phyloP scores from a whole-genome alignment of 495 filamentous ascomycete species.

The Bryoglossum gracile region DNA sequence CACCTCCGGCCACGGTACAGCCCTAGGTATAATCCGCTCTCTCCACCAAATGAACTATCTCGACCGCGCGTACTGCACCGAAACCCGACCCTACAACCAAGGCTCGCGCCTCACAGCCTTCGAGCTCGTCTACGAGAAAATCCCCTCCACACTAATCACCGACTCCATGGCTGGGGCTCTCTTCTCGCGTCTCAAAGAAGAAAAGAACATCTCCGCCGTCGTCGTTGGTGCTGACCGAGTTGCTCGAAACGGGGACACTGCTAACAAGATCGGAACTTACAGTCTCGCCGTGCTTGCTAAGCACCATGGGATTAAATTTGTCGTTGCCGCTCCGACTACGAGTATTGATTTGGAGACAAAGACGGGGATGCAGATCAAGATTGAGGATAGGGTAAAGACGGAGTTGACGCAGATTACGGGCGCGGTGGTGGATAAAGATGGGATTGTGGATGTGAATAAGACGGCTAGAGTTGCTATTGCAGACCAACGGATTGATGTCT shows the following conservation, averaged over 20 bases:
- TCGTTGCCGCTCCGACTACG: slow-evolving; percentile 90
- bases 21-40: slow-evolving; percentile 87
- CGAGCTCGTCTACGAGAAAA: slow-evolving; percentile 86
- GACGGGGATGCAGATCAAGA: slow-evolving; percentile 69
- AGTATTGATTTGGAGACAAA: slow-evolving; percentile 81
- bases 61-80: slow-evolving; percentile 84
- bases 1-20: slow-evolving; percentile 93
- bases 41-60: slow-evolving; percentile 57
- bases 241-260: slow-evolving; percentile 92
- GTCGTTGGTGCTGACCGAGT: slow-evolving; percentile 94
- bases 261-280: slow-evolving; percentile 99
- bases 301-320: slow-evolving; percentile 83
- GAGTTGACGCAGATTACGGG: slow-evolving; percentile 81
- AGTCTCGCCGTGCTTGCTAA: slow-evolving; percentile 76
- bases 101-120: slow-evolving; percentile 91
- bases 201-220: slow-evolving; percentile 65
- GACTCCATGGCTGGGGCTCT: slow-evolving; percentile 94
- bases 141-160: slow-evolving; percentile 89
- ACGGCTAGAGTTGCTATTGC: slow-evolving; percentile 73
- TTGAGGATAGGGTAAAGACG: slow-evolving; percentile 72
- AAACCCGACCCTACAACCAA: slow-evolving; percentile 97
- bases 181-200: slow-evolving; percentile 50
- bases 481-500: slow-evolving; percentile 72
- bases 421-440: slow-evolving; percentile 45
- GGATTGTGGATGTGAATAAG: slow-evolving; percentile 40